Evolutionary conservation across 2,329 filamentous ascomycete species (phyloP).

Genomic region (Cyclaneusma minus): DNA sequence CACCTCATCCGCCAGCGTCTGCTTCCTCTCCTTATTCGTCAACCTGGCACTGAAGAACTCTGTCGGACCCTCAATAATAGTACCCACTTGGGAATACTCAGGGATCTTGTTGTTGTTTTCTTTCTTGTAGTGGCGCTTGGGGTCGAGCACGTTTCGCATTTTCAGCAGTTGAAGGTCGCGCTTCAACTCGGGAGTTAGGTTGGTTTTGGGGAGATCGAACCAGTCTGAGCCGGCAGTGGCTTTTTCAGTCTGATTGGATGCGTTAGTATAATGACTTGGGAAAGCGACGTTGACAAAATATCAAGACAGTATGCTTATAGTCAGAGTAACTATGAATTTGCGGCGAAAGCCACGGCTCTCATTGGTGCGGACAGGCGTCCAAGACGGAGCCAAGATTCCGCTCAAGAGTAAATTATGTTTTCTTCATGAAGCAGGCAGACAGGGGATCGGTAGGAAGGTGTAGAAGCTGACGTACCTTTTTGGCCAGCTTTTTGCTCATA

Average conservation of each 20-base stretch:
- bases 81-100: slow-evolving; percentile 77
- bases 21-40: slow-evolving; percentile 75
- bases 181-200: slow-evolving; percentile 72
- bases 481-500: slow-evolving; percentile 14
- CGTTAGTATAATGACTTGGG: slow-evolving; percentile 10
- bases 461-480: slow-evolving; percentile 5
- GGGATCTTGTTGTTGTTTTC: slow-evolving; percentile 51
- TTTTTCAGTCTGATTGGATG: slow-evolving; percentile 21
- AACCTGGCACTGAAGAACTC: slow-evolving; percentile 74
- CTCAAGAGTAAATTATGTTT: slow-evolving; percentile 56
- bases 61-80: slow-evolving; percentile 73
- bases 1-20: slow-evolving; percentile 74
- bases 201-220: slow-evolving; percentile 77
- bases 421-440: slow-evolving; percentile 56
- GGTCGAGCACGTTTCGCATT: slow-evolving; percentile 78
- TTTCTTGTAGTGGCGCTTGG: slow-evolving; percentile 86
- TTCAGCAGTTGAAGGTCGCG: slow-evolving; percentile 78
- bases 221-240: slow-evolving; percentile 64
- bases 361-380: slow-evolving; percentile 56
- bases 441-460: too few species aligned
- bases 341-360: slow-evolving; percentile 30
- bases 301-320: slow-evolving; percentile 9
- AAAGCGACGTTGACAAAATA: slow-evolving; percentile 4
- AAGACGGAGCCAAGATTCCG: slow-evolving; percentile 64
- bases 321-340: slow-evolving; percentile 61